phyloP scores from a whole-genome alignment of 768 basidiomycete genomes.

The Pleurotus eryngii region DNA sequence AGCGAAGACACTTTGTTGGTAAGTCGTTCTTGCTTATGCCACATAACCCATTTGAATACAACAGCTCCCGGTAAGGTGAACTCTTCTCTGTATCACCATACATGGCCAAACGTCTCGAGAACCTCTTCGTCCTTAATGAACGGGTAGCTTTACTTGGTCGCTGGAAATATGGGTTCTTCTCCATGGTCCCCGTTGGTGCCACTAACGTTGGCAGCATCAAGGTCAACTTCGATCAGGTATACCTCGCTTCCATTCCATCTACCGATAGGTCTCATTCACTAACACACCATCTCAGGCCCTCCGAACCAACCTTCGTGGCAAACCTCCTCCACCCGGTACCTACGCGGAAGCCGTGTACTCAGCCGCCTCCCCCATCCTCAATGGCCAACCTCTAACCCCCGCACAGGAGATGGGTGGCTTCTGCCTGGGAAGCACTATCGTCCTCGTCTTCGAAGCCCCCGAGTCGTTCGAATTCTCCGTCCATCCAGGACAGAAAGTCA shows the following conservation, averaged over 20 bases:
- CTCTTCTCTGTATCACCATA: conserved; percentile 95
- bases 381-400: conserved; percentile 81
- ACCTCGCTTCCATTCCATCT: background rate
- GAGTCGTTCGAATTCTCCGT: conserved; percentile 75
- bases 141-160: conserved; percentile 91
- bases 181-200: conserved; percentile 97
- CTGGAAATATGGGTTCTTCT: conserved; percentile 95
- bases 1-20: conserved; percentile 92
- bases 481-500: conserved; percentile 76
- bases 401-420: conserved; percentile 99
- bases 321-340: conserved; percentile 74
- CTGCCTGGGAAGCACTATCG: conserved; percentile 91
- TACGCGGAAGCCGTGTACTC: conserved; percentile 92
- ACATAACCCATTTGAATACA: background rate
- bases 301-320: conserved; percentile 82
- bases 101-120: conserved; percentile 87
- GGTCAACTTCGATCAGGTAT: conserved; percentile 89
- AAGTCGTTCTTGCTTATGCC: conserved; percentile 18
- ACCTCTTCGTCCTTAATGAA: conserved; percentile 97
- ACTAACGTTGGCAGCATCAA: conserved; percentile 97
- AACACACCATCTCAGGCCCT: conserved; percentile 49
- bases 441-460: conserved; percentile 95
- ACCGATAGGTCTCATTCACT: background rate
- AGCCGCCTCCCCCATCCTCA: conserved; percentile 74
- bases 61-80: conserved; percentile 52